These are phyloP conservation scores for Blastosporella zonata DNA, from an alignment of 1,284 basidiomycete species.

Conservation along the genomic window DNA sequence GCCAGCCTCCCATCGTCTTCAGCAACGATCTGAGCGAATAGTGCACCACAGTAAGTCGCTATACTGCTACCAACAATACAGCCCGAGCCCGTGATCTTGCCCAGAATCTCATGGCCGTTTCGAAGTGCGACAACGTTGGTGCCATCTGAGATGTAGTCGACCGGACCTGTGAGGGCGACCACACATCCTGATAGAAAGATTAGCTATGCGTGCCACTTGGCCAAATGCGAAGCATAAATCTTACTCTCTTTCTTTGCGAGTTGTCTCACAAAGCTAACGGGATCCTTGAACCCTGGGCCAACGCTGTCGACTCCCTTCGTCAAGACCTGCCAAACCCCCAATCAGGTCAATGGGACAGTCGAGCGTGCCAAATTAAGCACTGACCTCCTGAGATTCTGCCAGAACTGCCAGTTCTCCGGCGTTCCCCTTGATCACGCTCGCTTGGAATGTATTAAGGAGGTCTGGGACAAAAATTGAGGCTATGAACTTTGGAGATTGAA, in stretches of 20 bases:
- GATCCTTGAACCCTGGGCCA: slow-evolving; percentile 75
- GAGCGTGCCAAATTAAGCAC: slow-evolving; percentile 6
- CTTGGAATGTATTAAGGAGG: slow-evolving; percentile 83
- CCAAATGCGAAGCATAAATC: slow-evolving; percentile 20
- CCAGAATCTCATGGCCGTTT: slow-evolving; percentile 80
- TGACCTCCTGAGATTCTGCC: slow-evolving; percentile 70
- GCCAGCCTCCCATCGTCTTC: slow-evolving; percentile 47
- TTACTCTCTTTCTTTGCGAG: slow-evolving; percentile 79
- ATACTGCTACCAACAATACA: slow-evolving; percentile 84
- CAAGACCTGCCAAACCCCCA: slow-evolving; percentile 46
- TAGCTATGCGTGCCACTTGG: neutral
- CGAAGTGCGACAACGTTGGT: slow-evolving; percentile 58
- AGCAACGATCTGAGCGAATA: slow-evolving; percentile 33
- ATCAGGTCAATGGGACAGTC: neutral
- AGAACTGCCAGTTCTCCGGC: slow-evolving; percentile 86
- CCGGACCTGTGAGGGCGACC: slow-evolving; percentile 79
- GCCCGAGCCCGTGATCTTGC: slow-evolving; percentile 85
- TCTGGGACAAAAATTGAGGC: slow-evolving; percentile 36
- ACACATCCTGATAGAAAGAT: slow-evolving; percentile 58
- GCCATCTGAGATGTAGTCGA: slow-evolving; percentile 89
- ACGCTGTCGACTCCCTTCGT: slow-evolving; percentile 89
- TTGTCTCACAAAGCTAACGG: slow-evolving; percentile 63
- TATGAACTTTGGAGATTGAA: neutral
- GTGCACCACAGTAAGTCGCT: slow-evolving; percentile 76
- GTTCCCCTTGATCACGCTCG: slow-evolving; percentile 94